A percentile compares a stretch with the other conserved stretches of the same genome.
phyloP scores from a whole-genome alignment of 352 stramenopile genomes.

The Phytophthora megakarya region DNA sequence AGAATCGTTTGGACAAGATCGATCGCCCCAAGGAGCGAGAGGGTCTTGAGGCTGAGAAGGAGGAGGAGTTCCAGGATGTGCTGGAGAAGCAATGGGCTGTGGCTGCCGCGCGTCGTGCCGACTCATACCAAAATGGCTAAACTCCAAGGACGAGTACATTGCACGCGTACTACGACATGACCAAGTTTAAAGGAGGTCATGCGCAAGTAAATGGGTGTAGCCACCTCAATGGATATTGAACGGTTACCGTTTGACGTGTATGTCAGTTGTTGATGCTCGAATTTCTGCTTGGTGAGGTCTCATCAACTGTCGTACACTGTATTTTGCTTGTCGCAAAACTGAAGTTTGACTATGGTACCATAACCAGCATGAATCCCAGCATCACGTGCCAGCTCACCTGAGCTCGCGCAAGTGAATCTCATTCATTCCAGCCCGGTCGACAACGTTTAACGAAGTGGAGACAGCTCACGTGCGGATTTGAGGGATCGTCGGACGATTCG shows the following conservation, averaged over 20 bases:
- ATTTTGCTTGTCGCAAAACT: conserved; percentile 19
- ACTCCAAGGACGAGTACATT: conserved; percentile 86
- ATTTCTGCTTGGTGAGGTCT: conserved; percentile 3
- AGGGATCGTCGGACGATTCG: not conserved
- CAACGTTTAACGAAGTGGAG: not conserved
- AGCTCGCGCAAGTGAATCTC: too few species aligned
- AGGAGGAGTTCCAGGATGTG: conserved; percentile 79
- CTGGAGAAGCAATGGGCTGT: conserved; percentile 45
- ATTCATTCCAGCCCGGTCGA: not conserved
- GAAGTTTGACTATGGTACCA: conserved; percentile 11
- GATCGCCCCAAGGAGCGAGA: conserved; percentile 86
- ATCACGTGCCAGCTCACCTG: too few species aligned
- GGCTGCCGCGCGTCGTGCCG: conserved; percentile 40
- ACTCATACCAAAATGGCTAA: conserved; percentile 77
- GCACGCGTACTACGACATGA: conserved; percentile 74
- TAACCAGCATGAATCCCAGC: too few species aligned
- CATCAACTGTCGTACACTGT: not conserved
- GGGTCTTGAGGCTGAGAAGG: conserved; percentile 61
- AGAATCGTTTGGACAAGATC: conserved; percentile 89
- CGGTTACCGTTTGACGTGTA: conserved; percentile 17
- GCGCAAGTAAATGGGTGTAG: conserved; percentile 50
- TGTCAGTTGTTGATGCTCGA: not conserved
- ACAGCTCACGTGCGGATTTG: too few species aligned
- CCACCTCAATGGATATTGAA: conserved; percentile 37
- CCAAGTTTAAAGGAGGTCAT: conserved; percentile 74